Evolutionary conservation across 768 basidiomycete species (phyloP).

Genomic region (Hypholoma fasciculare): DNA sequence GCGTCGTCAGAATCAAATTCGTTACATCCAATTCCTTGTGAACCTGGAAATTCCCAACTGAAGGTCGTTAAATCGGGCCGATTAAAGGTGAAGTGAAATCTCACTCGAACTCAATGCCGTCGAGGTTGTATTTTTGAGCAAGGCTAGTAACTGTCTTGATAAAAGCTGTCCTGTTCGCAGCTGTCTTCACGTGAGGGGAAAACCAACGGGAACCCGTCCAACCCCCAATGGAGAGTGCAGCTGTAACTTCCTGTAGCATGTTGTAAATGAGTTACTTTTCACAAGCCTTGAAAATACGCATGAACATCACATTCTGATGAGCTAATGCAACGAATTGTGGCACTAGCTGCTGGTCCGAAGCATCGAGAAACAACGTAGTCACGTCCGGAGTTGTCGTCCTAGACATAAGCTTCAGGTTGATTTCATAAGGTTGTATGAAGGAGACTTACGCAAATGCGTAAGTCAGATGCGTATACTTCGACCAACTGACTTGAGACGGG

Average conservation of each 20-base stretch:
- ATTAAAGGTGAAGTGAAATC: conserved; percentile 13
- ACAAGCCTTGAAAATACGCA: neutral
- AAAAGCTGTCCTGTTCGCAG: conserved; percentile 56
- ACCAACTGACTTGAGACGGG: conserved; percentile 45
- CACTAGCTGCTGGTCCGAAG: conserved; percentile 47
- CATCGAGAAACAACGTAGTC: conserved; percentile 30
- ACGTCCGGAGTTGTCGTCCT: conserved; percentile 42
- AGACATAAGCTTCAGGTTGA: conserved; percentile 4
- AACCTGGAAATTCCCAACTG: conserved; percentile 84
- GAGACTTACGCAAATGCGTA: conserved; percentile 63
- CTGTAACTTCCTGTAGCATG: conserved; percentile 47
- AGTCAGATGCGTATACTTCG: conserved; percentile 52
- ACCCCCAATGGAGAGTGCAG: conserved; percentile 63
- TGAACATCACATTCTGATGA: conserved; percentile 33
- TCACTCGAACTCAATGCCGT: conserved; percentile 72
- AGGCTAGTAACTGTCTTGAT: conserved; percentile 53
- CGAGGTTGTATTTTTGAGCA: conserved; percentile 47
- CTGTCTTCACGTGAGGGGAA: conserved; percentile 56
- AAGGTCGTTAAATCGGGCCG: neutral
- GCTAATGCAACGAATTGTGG: conserved; percentile 55
- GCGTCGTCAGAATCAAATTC: conserved; percentile 61
- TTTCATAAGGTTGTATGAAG: neutral
- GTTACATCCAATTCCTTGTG: conserved; percentile 72
- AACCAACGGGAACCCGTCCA: conserved; percentile 67
- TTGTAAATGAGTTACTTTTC: neutral